phyloP scores from a whole-genome alignment of 2,329 filamentous ascomycete genomes.

The Beauveria sp. region DNA sequence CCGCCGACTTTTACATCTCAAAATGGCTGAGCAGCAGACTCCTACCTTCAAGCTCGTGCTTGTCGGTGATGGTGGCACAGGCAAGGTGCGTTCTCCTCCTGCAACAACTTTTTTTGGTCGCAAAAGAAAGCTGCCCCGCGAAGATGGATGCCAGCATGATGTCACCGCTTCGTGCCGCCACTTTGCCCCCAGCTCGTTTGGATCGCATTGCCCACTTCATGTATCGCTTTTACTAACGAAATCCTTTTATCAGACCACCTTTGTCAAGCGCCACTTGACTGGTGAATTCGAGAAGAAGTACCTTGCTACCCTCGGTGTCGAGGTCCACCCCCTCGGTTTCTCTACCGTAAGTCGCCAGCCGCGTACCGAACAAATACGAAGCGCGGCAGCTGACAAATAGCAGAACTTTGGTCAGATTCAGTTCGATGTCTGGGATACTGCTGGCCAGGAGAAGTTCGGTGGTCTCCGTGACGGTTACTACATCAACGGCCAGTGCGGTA shows the following conservation, averaged over 20 bases:
- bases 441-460: slow-evolving; percentile 98
- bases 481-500: slow-evolving; percentile 99
- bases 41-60: slow-evolving; percentile 99
- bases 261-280: slow-evolving; percentile 99
- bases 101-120: slow-evolving; percentile 12
- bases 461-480: slow-evolving; percentile 99
- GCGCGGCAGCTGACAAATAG: slow-evolving; percentile 19
- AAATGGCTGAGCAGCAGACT: slow-evolving; percentile 54
- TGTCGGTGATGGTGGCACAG: slow-evolving; percentile 97
- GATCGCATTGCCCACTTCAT: neutral
- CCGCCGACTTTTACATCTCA: slow-evolving; percentile 23
- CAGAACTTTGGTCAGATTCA: slow-evolving; percentile 93
- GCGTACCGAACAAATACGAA: slow-evolving; percentile 12
- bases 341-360: slow-evolving; percentile 68
- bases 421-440: slow-evolving; percentile 99
- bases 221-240: slow-evolving; percentile 12
- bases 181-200: neutral
- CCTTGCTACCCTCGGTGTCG: slow-evolving; percentile 98
- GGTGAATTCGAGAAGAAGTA: slow-evolving; percentile 99
- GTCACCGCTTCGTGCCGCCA: slow-evolving; percentile 16
- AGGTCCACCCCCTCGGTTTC: slow-evolving; percentile 97
- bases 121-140: slow-evolving; percentile 12
- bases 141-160: slow-evolving; percentile 11
- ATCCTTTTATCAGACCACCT: slow-evolving; percentile 68
- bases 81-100: slow-evolving; percentile 67